Percentiles rank a stretch among this genome's conserved stretches.
phyloP scores from a whole-genome alignment of 345 rosid genomes.

The Pistacia atlantica region DNA sequence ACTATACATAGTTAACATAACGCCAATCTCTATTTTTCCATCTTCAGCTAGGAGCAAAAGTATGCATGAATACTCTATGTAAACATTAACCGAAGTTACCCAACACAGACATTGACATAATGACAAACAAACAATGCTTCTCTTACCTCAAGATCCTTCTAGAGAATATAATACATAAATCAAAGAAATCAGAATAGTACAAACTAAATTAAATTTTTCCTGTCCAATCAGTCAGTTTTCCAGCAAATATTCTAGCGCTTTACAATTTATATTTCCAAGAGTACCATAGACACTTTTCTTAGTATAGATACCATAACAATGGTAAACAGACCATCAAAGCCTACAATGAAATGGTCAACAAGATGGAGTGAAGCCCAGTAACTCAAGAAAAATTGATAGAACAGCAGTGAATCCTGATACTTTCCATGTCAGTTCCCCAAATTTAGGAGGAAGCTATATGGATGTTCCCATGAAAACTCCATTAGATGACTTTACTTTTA shows the following conservation, averaged over 20 bases:
- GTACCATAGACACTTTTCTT: not conserved
- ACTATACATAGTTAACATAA: no score
- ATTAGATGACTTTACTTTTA: slow-evolving; percentile 9
- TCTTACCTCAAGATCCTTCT: not conserved
- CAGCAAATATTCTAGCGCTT: not conserved
- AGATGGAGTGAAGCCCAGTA: not conserved
- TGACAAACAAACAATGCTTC: not conserved
- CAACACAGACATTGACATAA: not conserved
- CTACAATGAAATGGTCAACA: not conserved
- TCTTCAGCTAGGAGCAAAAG: not conserved
- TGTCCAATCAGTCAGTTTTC: not conserved
- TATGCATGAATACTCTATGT: not conserved
- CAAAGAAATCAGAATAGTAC: not conserved
- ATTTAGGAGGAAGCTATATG: no score
- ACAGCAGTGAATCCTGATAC: not conserved
- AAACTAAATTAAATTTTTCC: no score
- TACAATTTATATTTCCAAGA: not conserved
- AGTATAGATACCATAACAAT: not conserved
- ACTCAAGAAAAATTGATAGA: not conserved
- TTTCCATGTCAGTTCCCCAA: not conserved
- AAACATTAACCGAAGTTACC: not conserved
- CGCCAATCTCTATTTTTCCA: not conserved
- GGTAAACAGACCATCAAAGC: not conserved
- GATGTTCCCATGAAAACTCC: no score
- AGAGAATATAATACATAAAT: no score